Conservation (phyloP, 192 early-diverging fungal genomes). For the Backusella mclennaniae region DNA sequence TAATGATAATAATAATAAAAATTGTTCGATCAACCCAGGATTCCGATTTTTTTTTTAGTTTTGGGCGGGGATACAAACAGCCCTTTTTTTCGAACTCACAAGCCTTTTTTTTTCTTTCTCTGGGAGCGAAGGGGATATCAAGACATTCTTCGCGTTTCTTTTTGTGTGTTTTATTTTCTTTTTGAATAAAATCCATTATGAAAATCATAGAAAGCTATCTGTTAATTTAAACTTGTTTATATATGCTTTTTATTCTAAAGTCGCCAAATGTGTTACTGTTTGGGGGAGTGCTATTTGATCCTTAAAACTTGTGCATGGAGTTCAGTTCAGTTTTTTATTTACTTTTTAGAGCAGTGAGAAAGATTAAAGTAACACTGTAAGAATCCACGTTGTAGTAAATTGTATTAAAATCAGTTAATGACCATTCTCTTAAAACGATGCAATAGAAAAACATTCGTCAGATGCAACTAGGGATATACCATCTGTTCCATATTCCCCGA, state of each 20-base stretch:
- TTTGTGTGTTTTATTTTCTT: background rate
- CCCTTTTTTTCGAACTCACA: too few species aligned
- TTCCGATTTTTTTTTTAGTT: too few species aligned
- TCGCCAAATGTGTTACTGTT: background rate
- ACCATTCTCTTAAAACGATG: background rate
- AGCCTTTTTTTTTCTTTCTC: background rate
- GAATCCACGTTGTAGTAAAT: background rate
- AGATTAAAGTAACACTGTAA: background rate
- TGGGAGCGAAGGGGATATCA: too few species aligned
- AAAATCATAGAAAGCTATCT: background rate
- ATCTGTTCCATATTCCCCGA: background rate
- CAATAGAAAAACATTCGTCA: background rate
- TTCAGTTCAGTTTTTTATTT: background rate
- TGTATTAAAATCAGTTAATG: background rate
- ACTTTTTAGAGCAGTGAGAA: background rate
- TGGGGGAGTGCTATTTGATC: background rate
- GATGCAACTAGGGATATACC: background rate
- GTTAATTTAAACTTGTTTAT: background rate
- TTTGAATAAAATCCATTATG: background rate
- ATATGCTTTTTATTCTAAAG: background rate
- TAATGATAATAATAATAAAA: too few species aligned
- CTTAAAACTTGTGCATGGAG: background rate
- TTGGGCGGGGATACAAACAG: too few species aligned
- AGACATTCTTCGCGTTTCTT: background rate
- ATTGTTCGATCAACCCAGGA: too few species aligned